Percentiles rank a stretch among this genome's conserved stretches.
These are phyloP conservation scores for Erodium texanum DNA, from an alignment of 441 rosid species.

Conservation along the genomic window DNA sequence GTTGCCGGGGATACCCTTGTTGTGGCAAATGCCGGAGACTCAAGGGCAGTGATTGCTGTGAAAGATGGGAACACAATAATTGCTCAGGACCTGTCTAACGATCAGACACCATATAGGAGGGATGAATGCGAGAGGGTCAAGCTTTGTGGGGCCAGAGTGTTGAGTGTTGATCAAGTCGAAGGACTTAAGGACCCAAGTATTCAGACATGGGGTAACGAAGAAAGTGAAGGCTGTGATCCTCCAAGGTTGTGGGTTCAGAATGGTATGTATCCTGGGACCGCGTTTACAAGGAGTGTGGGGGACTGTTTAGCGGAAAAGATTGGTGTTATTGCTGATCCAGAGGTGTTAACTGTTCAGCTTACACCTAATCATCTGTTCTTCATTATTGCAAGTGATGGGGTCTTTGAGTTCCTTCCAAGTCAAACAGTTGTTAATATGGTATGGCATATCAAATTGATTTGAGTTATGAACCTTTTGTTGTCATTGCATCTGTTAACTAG, in stretches of 20 bases:
- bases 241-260: constrained; percentile 94
- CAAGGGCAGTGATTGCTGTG: constrained; percentile 79
- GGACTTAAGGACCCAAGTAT: constrained; percentile 73
- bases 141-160: constrained; percentile 76
- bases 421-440: constrained; percentile 86
- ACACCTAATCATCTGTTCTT: constrained; percentile 66
- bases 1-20: constrained; percentile 64
- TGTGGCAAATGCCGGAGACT: constrained; percentile 89
- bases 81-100: constrained; percentile 75
- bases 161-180: constrained; percentile 84
- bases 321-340: constrained; percentile 80
- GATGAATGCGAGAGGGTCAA: constrained; percentile 91
- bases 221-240: constrained; percentile 79
- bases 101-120: constrained; percentile 90
- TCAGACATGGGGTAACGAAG: constrained; percentile 80
- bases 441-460: constrained; percentile 14
- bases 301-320: constrained; percentile 74
- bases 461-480: not conserved
- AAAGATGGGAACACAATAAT: constrained; percentile 44
- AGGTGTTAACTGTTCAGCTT: constrained; percentile 55
- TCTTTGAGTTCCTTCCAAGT: constrained; percentile 90
- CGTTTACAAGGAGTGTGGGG: constrained; percentile 85
- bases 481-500: not conserved
- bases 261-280: constrained; percentile 88
- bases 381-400: constrained; percentile 92